Conservation (phyloP, 371 early-diverging fungal species). For the Mortierella sp. region DNA sequence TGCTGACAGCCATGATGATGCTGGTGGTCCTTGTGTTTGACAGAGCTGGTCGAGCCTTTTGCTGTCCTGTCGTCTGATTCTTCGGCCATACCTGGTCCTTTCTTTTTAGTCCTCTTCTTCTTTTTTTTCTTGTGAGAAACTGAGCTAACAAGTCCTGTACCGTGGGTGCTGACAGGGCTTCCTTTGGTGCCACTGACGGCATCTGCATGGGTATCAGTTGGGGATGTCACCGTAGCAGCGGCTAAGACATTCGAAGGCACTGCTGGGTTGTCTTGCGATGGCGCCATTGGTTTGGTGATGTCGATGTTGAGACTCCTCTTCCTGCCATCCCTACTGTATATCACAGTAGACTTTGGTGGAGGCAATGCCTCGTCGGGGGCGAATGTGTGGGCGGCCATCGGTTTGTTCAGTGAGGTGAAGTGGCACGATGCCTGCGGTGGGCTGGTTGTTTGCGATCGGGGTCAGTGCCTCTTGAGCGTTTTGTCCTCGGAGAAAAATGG, state of each 20-base stretch:
- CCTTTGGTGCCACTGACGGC: not conserved
- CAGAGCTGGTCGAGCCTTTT: not conserved
- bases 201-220: constrained; percentile 1
- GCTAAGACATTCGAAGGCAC: constrained; percentile 12
- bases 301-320: constrained; percentile 58
- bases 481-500: not conserved
- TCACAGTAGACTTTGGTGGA: constrained; percentile 57
- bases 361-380: constrained; percentile 51
- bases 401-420: not conserved
- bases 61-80: constrained; percentile 20
- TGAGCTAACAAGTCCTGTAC: constrained; percentile 5
- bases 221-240: constrained; percentile 4
- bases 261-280: constrained; percentile 27
- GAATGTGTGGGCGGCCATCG: constrained; percentile 54
- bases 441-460: constrained; percentile 1
- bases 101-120: constrained; percentile 52
- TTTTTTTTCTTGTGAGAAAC: constrained; percentile 52
- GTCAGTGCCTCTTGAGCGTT: constrained; percentile 6
- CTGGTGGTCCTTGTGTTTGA: constrained; percentile 27
- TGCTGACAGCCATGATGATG: constrained; percentile 34
- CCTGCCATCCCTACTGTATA: constrained; percentile 58
- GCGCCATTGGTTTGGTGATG: constrained; percentile 45
- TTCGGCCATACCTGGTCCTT: constrained; percentile 35
- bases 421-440: no score
- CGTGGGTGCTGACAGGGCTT: constrained; percentile 10